A percentile compares a stretch with the other conserved stretches of the same genome.
phyloP scores from a whole-genome alignment of 495 filamentous ascomycete species.

The Penicillium bialowiezense region DNA sequence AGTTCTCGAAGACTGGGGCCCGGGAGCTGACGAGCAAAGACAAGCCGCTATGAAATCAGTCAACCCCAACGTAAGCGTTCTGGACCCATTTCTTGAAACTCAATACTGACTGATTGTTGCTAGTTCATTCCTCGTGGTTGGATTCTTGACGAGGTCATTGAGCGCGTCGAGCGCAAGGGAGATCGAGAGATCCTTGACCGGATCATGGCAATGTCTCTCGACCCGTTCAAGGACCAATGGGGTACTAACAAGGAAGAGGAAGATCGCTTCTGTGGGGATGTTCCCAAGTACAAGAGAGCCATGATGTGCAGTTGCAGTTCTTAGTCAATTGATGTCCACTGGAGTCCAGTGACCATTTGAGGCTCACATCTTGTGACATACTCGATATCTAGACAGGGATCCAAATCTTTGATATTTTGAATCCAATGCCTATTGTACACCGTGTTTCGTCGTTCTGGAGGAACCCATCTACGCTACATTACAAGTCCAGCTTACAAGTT shows the following conservation, averaged over 20 bases:
- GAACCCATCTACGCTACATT: too few relatives aligned
- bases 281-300: constrained; percentile 69
- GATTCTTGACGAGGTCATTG: constrained; percentile 91
- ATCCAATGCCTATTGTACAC: too few relatives aligned
- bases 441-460: too few relatives aligned
- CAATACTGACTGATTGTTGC: background rate
- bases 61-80: constrained; percentile 67
- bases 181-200: constrained; percentile 73
- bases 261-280: constrained; percentile 81
- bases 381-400: background rate
- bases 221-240: constrained; percentile 85
- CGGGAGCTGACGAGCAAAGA: constrained; percentile 56
- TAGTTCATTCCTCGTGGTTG: constrained; percentile 81
- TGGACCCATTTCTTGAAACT: background rate
- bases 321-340: constrained; percentile 7
- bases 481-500: too few relatives aligned
- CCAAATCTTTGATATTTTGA: too few relatives aligned
- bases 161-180: constrained; percentile 76
- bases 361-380: background rate
- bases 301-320: constrained; percentile 89
- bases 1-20: constrained; percentile 68
- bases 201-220: constrained; percentile 74
- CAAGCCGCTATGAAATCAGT: constrained; percentile 71
- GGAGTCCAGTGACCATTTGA: background rate
- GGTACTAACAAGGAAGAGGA: constrained; percentile 66